Evolutionary conservation across 495 filamentous ascomycete species (phyloP), one percentile per base, ranked within the genome.

Genomic region (Glutinoglossum americanum): DNA sequence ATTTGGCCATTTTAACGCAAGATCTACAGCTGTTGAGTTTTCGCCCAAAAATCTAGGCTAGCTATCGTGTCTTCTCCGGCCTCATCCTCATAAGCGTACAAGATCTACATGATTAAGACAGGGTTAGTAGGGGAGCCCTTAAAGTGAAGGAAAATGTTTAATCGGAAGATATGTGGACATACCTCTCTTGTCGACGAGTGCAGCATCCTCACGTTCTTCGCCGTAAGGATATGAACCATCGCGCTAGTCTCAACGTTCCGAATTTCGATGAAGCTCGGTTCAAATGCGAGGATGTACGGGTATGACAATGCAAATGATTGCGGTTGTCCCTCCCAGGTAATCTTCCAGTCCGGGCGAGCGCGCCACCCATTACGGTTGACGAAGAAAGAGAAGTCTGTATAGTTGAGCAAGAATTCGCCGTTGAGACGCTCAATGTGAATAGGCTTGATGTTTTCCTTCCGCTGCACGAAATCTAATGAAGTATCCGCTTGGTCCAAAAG

Each of bases 291-390:
- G 49, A 99, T 93, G 75, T 90, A 99, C 57, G 89, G 89, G 65
- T 89, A 86, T 39, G 85, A 93, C 39, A 97, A 77, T 0, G 93
- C 92, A 67, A 99, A 99, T 44, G 82, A 78, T 62, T 83, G 81
- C 55, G 93, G 93, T 47, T 77, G 84, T 55, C 93, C 93, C 71
- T 99, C 93, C 93, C 93, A 99, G 30, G 85, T 84, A 63, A 99
- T 94, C 60, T 80, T 82, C 93, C 93, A 99, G 65, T 99, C 93
- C 19, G 89, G 85, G 60, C 89, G 76, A 35, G 90, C 89, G 56
- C 93, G 79, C 93, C 93, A 99, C 27, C 93, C 93, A 67, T 99
- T 95, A 55, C 92, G 80, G 69, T 99, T 97, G 64, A 99, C 92
- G 64, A 94, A 99, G 76, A 99, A 97, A 21, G 86, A 93, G 67